Base-by-base conservation (phyloP, 177 flowering plant species). In the Vitis hybrid region DNA sequence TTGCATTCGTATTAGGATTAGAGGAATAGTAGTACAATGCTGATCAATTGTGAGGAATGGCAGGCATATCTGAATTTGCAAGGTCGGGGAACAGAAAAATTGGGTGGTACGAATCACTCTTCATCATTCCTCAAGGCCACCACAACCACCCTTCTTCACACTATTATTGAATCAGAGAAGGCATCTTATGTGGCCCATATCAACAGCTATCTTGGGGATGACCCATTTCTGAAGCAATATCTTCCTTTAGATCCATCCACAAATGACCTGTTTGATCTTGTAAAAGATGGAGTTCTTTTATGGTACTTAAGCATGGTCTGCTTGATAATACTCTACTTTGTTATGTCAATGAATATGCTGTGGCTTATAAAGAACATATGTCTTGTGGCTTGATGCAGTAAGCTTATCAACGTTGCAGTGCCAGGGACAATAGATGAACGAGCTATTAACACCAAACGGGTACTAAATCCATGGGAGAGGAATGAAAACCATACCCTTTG, bases 361-460 rank as follows among this genome's bases (percentile, higher is more conserved):
- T 31, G 71, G 45, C 8, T 80, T 65, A 72, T 75, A 34, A 34
- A 34, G 5, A 34, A 34, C 6, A 34, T 53, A 55, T 16, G 59
- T 71, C 45, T 48, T 13, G 18, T 73, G 68, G 51, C 9, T 62
- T 74, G 16, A 15, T 83, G 80, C 90, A 93, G 98, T 77, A 93
- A 93, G 83, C 83, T 93, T 71, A 93, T 93, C 56, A 93, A 93
- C 82, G 88, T 93, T 71, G 98, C 98, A 55, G 97, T 93, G 20
- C 97, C 97, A 10, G 93, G 94, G 59, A 93, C 97, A n/a, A 90
- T 93, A 26, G 98, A 92, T 74, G 98, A 93, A 73, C 84, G 97
- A 60, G 94, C 97, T 51, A 92, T 93, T 60, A 93, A 93, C 74
- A 90, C 93, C n/a, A 93, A 93, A 76, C 67, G 77, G 11, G 80